Evolutionary conservation across 371 early-diverging fungal genomes (phyloP).

Genomic region (Mortierella polycephala): DNA sequence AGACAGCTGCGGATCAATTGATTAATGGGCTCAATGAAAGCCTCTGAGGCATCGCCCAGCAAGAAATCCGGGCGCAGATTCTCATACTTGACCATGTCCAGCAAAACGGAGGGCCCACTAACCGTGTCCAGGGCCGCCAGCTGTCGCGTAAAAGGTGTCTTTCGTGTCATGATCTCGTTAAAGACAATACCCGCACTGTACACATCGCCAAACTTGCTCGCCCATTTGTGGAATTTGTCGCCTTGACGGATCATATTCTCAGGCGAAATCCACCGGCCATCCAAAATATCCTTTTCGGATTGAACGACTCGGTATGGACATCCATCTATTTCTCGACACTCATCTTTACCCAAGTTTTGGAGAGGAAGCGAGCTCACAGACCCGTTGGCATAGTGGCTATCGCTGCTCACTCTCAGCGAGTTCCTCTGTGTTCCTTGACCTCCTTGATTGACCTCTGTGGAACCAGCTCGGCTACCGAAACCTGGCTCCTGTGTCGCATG

Average conservation of each 20-base stretch:
- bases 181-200: slow-evolving; percentile 60
- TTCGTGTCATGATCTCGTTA: slow-evolving; percentile 64
- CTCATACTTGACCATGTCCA: slow-evolving; percentile 43
- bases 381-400: slow-evolving; percentile 19
- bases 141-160: slow-evolving; percentile 56
- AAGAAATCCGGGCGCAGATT: slow-evolving; percentile 47
- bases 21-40: slow-evolving; percentile 56
- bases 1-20: slow-evolving; percentile 58
- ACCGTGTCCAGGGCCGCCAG: slow-evolving; percentile 21
- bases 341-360: slow-evolving; percentile 7
- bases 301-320: slow-evolving; percentile 7
- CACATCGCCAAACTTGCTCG: slow-evolving; percentile 37
- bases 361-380: slow-evolving; percentile 16
- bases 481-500: slow-evolving; percentile 36
- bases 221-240: slow-evolving; percentile 17
- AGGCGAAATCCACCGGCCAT: slow-evolving; percentile 48
- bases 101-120: slow-evolving; percentile 20
- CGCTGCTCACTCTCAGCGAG: slow-evolving; percentile 29
- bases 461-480: slow-evolving; percentile 13
- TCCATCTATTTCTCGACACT: slow-evolving; percentile 20
- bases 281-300: slow-evolving; percentile 23
- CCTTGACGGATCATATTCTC: slow-evolving; percentile 39
- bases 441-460: slow-evolving; percentile 3
- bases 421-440: slow-evolving; percentile 13
- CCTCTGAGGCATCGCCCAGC: slow-evolving; percentile 54